Base-by-base conservation (phyloP, 495 filamentous ascomycete species). In the Astrothelium subdiscretum region DNA sequence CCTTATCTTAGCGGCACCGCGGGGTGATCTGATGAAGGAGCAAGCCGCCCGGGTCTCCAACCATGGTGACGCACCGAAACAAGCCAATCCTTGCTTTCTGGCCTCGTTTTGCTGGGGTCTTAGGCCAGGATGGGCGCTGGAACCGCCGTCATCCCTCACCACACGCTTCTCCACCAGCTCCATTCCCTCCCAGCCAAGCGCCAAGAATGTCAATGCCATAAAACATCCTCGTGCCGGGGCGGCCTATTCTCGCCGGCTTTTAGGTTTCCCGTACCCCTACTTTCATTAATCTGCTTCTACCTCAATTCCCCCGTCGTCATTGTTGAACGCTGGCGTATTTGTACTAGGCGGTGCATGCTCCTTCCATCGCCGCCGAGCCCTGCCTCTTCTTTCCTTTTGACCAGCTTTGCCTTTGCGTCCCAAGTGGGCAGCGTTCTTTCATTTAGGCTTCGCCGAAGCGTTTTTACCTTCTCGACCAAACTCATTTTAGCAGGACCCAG, bases 391-490 rank as follows among this genome's bases (percentile, higher is more conserved):
- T 20, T 20, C 20, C 2, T 24, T 54, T n/a, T 29, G 12, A 5
- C 12, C 48, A n/a, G 12, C 48, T 15, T 54, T 8, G 5, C 20
- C 3, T 29, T 15, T 54, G 48, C 48, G 48, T 54, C 48, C 48
- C 48, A 54, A 54, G 48, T 29, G 48, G 48, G 29, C 20, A 54
- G 48, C 48, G 48, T 54, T 54, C 48, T 54, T 29, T 54, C 48
- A 54, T 54, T 54, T 29, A 54, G 8, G 48, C 48, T 54, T 54
- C 48, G 10, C 20, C 12, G 20, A 27, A 26, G 22, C 22, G 1
- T 29, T 54, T 8, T 54, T n/a, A 5, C 20, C 24, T 26, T 54
- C 22, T 54, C 24, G 22, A 24, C 48, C 20, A 20, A 29, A 10
- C 48, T 20, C 20, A 20, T 29, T 1, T 27, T n/a, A n/a, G n/a